Conservation (phyloP, 345 rosid species). For the Eucalyptus camaldulensis region DNA sequence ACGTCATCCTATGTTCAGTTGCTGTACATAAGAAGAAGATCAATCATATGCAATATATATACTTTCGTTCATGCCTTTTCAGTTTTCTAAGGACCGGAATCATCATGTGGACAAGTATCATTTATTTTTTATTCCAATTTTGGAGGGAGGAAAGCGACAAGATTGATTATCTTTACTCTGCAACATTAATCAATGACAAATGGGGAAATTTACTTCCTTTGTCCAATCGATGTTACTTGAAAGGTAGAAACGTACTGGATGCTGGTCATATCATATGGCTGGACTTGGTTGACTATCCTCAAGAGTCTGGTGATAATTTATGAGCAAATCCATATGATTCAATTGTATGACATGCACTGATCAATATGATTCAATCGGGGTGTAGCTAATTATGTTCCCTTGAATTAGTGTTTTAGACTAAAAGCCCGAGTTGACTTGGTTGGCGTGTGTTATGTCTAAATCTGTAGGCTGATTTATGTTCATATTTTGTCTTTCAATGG, state of each 20-base stretch:
- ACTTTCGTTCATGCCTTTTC: not conserved
- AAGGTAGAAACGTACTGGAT: not conserved
- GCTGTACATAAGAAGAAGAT: not conserved
- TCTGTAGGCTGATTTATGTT: not conserved
- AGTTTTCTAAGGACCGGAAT: not conserved
- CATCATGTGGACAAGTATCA: not conserved
- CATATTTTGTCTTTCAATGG: not conserved
- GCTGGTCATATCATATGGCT: not conserved
- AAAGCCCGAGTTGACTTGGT: not conserved
- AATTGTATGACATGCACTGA: not conserved
- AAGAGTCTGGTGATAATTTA: not conserved
- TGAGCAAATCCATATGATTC: too few species aligned
- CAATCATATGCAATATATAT: not conserved
- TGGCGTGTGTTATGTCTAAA: not conserved
- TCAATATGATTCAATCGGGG: not conserved
- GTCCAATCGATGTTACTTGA: not conserved
- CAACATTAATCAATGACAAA: not conserved
- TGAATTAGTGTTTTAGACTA: not conserved
- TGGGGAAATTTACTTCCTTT: not conserved
- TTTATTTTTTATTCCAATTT: not conserved
- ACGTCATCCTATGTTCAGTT: not conserved
- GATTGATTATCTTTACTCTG: not conserved
- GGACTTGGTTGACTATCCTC: not conserved
- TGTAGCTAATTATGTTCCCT: not conserved
- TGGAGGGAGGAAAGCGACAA: not conserved